Percentiles rank a stretch among this genome's conserved stretches.
Conservation (phyloP, 1,284 basidiomycete genomes). For the Trichosporon sp. region DNA sequence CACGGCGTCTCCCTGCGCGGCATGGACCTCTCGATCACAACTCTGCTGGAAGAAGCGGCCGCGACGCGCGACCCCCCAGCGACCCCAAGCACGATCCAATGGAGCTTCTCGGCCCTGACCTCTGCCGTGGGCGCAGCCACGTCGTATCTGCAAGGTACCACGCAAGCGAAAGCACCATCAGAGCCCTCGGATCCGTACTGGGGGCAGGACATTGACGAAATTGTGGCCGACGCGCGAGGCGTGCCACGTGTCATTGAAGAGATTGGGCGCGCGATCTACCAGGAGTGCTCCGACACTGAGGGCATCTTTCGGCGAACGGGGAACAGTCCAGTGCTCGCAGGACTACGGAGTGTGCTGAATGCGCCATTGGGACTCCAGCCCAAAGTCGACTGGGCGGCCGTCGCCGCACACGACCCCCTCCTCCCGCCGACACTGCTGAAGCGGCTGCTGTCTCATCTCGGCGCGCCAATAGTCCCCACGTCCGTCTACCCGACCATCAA, state of each 20-base stretch:
- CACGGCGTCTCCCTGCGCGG: slow-evolving; percentile 39
- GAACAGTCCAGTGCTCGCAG: slow-evolving; percentile 31
- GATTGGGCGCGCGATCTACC: slow-evolving; percentile 39
- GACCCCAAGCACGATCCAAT: background rate
- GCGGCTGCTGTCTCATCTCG: slow-evolving; percentile 15
- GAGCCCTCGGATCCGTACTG: slow-evolving; percentile 17
- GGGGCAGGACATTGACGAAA: slow-evolving; percentile 27
- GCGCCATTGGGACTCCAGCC: slow-evolving; percentile 41
- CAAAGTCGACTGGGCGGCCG: slow-evolving; percentile 40
- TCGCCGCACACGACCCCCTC: slow-evolving; percentile 43
- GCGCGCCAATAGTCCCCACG: slow-evolving; percentile 33
- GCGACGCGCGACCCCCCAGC: background rate
- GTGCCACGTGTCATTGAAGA: slow-evolving; percentile 36
- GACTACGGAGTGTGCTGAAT: slow-evolving; percentile 36
- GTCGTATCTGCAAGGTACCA: slow-evolving; percentile 14
- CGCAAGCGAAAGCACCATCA: background rate
- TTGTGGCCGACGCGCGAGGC: slow-evolving; percentile 34
- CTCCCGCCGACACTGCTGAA: slow-evolving; percentile 38
- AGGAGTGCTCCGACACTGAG: slow-evolving; percentile 39
- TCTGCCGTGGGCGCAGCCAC: slow-evolving; percentile 18
- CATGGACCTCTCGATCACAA: slow-evolving; percentile 38
- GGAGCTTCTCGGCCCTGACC: slow-evolving; percentile 21
- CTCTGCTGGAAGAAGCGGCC: slow-evolving; percentile 41
- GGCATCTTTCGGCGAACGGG: slow-evolving; percentile 48
- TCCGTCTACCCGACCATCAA: slow-evolving; percentile 36